phyloP scores from a whole-genome alignment of 2,329 filamentous ascomycete genomes.

The Fusarium globosum region DNA sequence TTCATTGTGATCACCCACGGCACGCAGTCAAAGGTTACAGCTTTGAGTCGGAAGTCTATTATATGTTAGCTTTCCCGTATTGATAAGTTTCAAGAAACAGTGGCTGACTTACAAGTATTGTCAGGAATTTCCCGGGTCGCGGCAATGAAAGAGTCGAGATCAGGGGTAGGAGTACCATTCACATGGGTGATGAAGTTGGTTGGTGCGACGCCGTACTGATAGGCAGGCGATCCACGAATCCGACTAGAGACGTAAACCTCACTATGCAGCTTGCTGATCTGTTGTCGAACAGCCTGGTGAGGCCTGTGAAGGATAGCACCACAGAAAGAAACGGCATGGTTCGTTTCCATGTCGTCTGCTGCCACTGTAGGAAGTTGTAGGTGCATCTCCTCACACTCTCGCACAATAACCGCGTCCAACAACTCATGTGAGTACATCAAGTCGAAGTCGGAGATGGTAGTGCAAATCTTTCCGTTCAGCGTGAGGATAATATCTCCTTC shows the following conservation, averaged over 20 bases:
- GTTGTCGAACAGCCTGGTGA: constrained; percentile 95
- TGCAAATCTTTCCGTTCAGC: constrained; percentile 91
- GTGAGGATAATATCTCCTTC: constrained; percentile 95
- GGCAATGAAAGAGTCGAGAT: constrained; percentile 81
- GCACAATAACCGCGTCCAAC: constrained; percentile 86
- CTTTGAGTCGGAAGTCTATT: constrained; percentile 91
- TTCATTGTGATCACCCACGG: constrained; percentile 99
- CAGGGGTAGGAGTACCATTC: constrained; percentile 86
- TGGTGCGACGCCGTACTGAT: constrained; percentile 90
- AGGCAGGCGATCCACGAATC: constrained; percentile 83
- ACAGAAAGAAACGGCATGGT: constrained; percentile 92
- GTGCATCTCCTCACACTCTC: constrained; percentile 81
- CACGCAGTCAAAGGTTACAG: constrained; percentile 98
- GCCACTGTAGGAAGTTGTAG: constrained; percentile 86
- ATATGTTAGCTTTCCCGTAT: constrained; percentile 25
- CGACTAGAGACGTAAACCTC: constrained; percentile 96
- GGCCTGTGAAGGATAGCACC: constrained; percentile 93
- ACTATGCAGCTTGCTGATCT: constrained; percentile 95
- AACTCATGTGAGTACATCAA: constrained; percentile 92
- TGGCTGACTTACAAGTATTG: constrained; percentile 78
- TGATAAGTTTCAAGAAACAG: background rate
- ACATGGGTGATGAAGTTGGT: constrained; percentile 99
- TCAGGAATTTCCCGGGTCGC: constrained; percentile 91
- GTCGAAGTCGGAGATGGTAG: constrained; percentile 90
- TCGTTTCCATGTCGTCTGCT: constrained; percentile 91